Conservation (phyloP, 2,329 filamentous ascomycete species). For the Talaromyces sp. region DNA sequence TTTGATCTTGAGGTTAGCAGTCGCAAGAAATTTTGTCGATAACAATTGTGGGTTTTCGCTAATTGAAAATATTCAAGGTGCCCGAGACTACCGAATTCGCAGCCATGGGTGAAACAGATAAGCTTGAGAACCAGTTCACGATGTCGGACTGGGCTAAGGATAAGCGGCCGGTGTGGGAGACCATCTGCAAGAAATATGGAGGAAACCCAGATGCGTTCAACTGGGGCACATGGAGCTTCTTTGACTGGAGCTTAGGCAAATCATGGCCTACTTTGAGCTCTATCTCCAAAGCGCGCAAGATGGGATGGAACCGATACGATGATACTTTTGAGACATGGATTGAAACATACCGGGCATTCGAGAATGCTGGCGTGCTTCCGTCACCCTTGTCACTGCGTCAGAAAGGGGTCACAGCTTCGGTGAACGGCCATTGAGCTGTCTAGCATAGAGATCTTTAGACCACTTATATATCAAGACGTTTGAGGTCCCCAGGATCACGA, state of each 20-base stretch:
- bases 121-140: slow-evolving; percentile 19
- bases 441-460: too few species aligned
- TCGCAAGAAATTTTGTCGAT: slow-evolving; percentile 5
- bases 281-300: slow-evolving; percentile 25
- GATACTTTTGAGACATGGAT: slow-evolving; percentile 26
- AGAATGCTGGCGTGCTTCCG: slow-evolving; percentile 1
- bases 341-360: slow-evolving; percentile 24
- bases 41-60: neutral
- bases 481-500: too few species aligned
- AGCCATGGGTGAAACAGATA: slow-evolving; percentile 12
- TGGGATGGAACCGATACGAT: slow-evolving; percentile 25
- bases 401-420: neutral
- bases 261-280: slow-evolving; percentile 26
- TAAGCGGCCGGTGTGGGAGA: slow-evolving; percentile 25
- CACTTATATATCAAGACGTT: too few species aligned
- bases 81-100: slow-evolving; percentile 8
- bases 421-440: too few species aligned
- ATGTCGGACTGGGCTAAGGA: slow-evolving; percentile 30
- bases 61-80: neutral
- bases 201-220: slow-evolving; percentile 26
- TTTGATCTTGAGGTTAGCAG: neutral
- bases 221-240: slow-evolving; percentile 31
- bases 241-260: slow-evolving; percentile 26
- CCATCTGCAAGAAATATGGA: slow-evolving; percentile 23
- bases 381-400: neutral